Percentiles rank a stretch among this genome's conserved stretches.
Evolutionary conservation across 805 yeast genomes (phyloP).

Genomic region (Sugiyamaella smithiae): DNA sequence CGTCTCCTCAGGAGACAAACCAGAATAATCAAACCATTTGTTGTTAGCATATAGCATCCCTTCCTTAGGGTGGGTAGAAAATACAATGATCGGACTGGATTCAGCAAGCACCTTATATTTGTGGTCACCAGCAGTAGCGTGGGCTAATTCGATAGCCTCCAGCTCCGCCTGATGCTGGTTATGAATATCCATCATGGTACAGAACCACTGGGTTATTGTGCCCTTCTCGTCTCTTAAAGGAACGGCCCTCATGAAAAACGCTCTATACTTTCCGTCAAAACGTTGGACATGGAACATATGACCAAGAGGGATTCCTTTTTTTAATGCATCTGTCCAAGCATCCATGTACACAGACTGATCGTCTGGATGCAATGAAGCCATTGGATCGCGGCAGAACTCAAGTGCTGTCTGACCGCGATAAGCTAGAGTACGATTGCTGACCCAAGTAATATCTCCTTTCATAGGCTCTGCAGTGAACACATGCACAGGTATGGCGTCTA

Average conservation of each 20-base stretch:
- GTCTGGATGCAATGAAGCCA: conserved; percentile 29
- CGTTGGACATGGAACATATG: conserved; percentile 30
- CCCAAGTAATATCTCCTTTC: conserved; percentile 33
- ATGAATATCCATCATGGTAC: conserved; percentile 35
- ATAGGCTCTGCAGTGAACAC: conserved; percentile 33
- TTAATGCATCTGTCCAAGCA: conserved; percentile 29
- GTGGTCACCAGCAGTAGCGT: conserved; percentile 32
- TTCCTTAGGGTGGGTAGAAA: conserved; percentile 26
- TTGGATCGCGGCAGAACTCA: conserved; percentile 26
- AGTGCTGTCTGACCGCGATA: conserved; percentile 30
- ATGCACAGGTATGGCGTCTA: conserved; percentile 36
- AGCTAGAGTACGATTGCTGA: conserved; percentile 32
- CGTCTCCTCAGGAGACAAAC: conserved; percentile 26
- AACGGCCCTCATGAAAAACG: conserved; percentile 30
- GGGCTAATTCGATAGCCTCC: conserved; percentile 29
- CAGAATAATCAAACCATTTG: conserved; percentile 34
- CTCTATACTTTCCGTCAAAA: conserved; percentile 33
- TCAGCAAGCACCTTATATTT: conserved; percentile 34
- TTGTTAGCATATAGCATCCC: conserved; percentile 34
- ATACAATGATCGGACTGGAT: conserved; percentile 33
- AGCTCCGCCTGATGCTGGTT: conserved; percentile 32
- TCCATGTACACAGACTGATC: conserved; percentile 26
- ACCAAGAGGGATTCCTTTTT: conserved; percentile 30
- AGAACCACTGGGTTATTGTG: conserved; percentile 34
- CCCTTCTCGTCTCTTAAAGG: conserved; percentile 33